Evolutionary conservation across 1,139 yeast species (phyloP).

Genomic region (Debaryomyces robertsiae): DNA sequence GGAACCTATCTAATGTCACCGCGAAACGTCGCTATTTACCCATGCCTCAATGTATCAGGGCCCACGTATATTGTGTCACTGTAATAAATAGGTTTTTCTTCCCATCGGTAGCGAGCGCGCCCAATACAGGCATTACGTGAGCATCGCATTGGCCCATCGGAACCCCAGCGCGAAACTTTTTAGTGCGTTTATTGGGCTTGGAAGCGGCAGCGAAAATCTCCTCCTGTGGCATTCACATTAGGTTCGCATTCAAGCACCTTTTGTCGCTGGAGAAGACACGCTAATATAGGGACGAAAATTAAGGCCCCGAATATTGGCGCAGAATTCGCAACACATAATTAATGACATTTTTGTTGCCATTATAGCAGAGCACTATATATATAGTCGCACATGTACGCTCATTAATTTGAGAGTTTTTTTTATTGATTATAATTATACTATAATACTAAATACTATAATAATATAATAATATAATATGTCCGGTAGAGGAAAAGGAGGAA

Average conservation of each 20-base stretch:
- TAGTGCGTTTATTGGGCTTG: too few species aligned
- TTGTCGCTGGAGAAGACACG: constrained; percentile 7
- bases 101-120: not conserved
- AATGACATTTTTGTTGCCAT: not conserved
- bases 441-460: too few species aligned
- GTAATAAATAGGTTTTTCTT: not conserved
- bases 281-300: constrained; percentile 1
- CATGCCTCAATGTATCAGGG: not conserved
- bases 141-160: too few species aligned
- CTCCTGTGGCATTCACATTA: not conserved
- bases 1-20: too few species aligned
- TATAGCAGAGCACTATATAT: constrained; percentile 3
- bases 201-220: not conserved
- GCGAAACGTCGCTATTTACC: too few species aligned
- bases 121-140: too few species aligned
- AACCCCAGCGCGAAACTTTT: too few species aligned
- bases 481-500: constrained; percentile 99
- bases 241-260: not conserved
- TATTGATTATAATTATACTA: constrained; percentile 2
- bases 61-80: not conserved
- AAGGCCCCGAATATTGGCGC: not conserved
- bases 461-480: constrained; percentile 55
- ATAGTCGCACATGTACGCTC: constrained; percentile 3
- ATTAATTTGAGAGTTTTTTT: not conserved
- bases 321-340: constrained; percentile 1